Conservation (phyloP, 768 basidiomycete genomes). For the Boletus reticulatus region DNA sequence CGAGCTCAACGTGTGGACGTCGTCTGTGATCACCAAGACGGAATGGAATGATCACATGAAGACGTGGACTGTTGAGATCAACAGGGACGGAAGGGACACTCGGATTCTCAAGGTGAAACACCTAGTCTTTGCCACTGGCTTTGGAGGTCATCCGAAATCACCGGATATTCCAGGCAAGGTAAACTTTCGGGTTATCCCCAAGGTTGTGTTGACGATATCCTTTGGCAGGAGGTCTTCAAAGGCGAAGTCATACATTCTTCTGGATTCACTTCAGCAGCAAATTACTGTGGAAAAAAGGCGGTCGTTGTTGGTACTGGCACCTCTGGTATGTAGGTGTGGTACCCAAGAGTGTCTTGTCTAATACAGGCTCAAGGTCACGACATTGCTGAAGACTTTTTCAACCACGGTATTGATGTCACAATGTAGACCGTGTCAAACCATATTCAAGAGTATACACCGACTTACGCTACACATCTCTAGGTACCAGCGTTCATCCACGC, state of each 20-base stretch:
- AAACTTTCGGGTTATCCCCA: constrained; percentile 27
- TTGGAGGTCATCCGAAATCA: constrained; percentile 42
- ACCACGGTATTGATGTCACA: constrained; percentile 29
- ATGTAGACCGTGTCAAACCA: constrained; percentile 12
- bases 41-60: constrained; percentile 36
- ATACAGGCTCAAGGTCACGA: constrained; percentile 31
- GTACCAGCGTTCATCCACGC: constrained; percentile 1
- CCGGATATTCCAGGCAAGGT: constrained; percentile 48
- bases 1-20: constrained; percentile 65
- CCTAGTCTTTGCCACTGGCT: constrained; percentile 56
- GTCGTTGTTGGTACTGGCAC: constrained; percentile 65
- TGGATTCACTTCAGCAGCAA: constrained; percentile 44
- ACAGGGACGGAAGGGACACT: constrained; percentile 30
- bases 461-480: constrained; percentile 1
- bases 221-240: constrained; percentile 45
- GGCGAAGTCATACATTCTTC: constrained; percentile 55
- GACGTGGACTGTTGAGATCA: constrained; percentile 48
- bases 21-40: constrained; percentile 40
- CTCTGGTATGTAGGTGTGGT: constrained; percentile 38
- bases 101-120: constrained; percentile 45
- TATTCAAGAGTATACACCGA: not conserved
- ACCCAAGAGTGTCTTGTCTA: not conserved
- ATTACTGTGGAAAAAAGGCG: constrained; percentile 59
- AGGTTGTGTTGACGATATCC: not conserved
- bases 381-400: constrained; percentile 36